These are phyloP conservation scores for Thelonectria blattea DNA, from an alignment of 2,329 filamentous ascomycete genomes.

Conservation along the genomic window DNA sequence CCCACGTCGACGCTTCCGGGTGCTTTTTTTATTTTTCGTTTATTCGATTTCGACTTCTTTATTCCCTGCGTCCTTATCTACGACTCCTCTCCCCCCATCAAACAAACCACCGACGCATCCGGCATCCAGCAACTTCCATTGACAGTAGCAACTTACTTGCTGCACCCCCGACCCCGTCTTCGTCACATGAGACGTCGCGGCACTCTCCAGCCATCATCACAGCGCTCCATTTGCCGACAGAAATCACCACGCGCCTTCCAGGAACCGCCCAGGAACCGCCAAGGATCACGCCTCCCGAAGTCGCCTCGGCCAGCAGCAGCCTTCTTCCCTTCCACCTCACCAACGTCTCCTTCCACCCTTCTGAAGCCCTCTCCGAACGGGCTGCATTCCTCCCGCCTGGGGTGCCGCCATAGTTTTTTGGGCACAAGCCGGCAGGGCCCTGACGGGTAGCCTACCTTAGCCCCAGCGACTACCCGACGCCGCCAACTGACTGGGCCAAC, in stretches of 20 bases:
- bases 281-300: slow-evolving; percentile 4
- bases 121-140: background rate
- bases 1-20: slow-evolving; percentile 1
- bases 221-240: slow-evolving; percentile 8
- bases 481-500: slow-evolving; percentile 15
- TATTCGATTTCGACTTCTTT: background rate
- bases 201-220: slow-evolving; percentile 6
- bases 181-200: slow-evolving; percentile 19
- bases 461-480: slow-evolving; percentile 20
- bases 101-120: background rate
- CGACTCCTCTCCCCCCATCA: background rate
- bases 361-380: background rate
- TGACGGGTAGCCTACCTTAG: slow-evolving; percentile 22
- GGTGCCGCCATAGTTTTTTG: background rate
- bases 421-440: slow-evolving; percentile 1
- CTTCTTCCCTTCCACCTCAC: background rate
- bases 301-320: background rate
- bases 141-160: no score
- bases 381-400: background rate
- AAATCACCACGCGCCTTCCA: background rate
- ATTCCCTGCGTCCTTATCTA: background rate
- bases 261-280: background rate
- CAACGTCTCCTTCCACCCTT: background rate
- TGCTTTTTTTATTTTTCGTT: background rate
- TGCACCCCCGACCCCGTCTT: slow-evolving; percentile 2